These are phyloP conservation scores for Alternaria dauci DNA, from an alignment of 2,329 filamentous ascomycete species.

Conservation along the genomic window DNA sequence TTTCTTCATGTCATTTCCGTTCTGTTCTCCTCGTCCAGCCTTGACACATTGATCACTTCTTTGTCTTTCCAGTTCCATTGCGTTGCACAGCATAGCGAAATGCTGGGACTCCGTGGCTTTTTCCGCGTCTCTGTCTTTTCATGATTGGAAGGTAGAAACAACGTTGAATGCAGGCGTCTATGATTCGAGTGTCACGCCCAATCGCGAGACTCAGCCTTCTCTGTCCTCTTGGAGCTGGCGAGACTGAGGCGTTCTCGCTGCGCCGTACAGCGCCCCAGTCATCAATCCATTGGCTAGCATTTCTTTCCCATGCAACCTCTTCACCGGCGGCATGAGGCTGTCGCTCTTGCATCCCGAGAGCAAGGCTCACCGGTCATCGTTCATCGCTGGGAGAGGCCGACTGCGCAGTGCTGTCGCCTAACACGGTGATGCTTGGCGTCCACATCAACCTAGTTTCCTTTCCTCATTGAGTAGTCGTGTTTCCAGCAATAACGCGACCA, in stretches of 20 bases:
- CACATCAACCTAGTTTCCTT: not conserved
- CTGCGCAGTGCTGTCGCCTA: not conserved
- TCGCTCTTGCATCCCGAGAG: not conserved
- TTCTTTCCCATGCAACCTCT: not conserved
- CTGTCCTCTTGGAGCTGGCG: not conserved
- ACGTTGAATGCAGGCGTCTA: not conserved
- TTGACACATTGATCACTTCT: not conserved
- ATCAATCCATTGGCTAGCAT: not conserved
- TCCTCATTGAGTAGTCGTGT: not conserved
- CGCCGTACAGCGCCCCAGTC: not conserved
- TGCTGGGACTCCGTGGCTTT: not conserved
- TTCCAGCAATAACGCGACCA: not conserved
- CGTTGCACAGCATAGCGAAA: not conserved
- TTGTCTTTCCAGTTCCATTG: not conserved
- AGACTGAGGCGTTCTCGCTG: not conserved
- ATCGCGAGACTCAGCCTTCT: not conserved
- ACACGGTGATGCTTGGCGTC: constrained; percentile 1
- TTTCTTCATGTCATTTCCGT: not conserved
- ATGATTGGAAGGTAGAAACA: not conserved
- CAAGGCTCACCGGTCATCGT: constrained; percentile 9
- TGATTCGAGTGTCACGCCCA: not conserved
- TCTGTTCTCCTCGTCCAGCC: not conserved
- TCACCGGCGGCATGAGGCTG: not conserved
- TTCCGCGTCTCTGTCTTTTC: not conserved
- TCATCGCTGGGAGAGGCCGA: constrained; percentile 1